Evolutionary conservation across 345 rosid species (phyloP).

Genomic region (Aurinia saxatilis): DNA sequence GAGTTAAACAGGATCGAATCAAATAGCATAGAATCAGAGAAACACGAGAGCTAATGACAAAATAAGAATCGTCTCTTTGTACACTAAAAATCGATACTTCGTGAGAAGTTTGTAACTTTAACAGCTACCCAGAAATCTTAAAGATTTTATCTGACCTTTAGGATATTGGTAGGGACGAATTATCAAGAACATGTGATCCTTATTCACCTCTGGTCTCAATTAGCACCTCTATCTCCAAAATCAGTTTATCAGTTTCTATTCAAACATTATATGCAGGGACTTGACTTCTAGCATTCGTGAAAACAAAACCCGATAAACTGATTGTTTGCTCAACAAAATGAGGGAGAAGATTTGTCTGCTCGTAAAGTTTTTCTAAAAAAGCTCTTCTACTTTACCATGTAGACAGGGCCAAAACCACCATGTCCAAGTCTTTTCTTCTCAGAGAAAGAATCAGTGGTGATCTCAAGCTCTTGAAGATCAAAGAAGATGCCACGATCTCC

Average conservation of each 20-base stretch:
- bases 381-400: conserved; percentile 38
- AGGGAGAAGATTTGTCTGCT: no score
- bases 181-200: conserved; percentile 18
- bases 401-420: conserved; percentile 91
- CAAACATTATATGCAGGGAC: no score
- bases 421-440: conserved; percentile 71
- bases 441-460: conserved; percentile 73
- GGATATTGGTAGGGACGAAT: conserved; percentile 12
- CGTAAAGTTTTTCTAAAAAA: no score
- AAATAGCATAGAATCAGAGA: neutral
- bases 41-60: neutral
- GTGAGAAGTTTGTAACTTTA: neutral
- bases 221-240: no score
- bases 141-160: conserved; percentile 22
- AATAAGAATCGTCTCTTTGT: conserved; percentile 6
- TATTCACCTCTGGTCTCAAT: no score
- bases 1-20: neutral
- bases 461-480: conserved; percentile 49
- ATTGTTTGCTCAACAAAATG: no score
- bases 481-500: conserved; percentile 47
- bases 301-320: no score
- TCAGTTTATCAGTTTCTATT: no score
- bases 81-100: conserved; percentile 10
- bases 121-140: conserved; percentile 15
- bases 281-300: no score